Conservation (phyloP, 371 early-diverging fungal species). For the Apophysomyces variabilis region DNA sequence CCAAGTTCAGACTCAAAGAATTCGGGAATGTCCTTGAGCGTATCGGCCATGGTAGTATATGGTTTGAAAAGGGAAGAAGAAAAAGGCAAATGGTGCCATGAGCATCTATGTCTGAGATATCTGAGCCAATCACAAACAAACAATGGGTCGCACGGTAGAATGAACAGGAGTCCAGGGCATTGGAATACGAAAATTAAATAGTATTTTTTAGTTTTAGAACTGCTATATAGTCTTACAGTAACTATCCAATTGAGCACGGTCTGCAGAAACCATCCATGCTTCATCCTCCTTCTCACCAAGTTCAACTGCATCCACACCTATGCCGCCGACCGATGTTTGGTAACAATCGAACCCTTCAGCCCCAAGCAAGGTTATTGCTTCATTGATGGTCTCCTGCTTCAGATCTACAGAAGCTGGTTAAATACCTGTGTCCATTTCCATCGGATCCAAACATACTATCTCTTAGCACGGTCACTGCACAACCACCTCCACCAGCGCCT, state of each 20-base stretch:
- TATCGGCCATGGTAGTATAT: conserved; percentile 49
- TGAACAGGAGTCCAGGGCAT: too few relatives aligned
- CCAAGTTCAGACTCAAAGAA: conserved; percentile 91
- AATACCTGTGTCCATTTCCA: neutral
- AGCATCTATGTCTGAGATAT: neutral
- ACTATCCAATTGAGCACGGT: conserved; percentile 29
- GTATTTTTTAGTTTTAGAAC: neutral
- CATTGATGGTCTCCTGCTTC: conserved; percentile 42
- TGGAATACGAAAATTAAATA: too few relatives aligned
- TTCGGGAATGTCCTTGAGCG: conserved; percentile 85
- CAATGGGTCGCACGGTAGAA: neutral
- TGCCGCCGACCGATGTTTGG: conserved; percentile 77
- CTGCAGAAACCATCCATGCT: conserved; percentile 35
- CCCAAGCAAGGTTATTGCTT: conserved; percentile 48
- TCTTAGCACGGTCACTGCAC: conserved; percentile 83
- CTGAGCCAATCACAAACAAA: neutral
- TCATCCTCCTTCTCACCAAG: conserved; percentile 27
- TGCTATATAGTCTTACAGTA: neutral
- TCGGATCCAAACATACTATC: conserved; percentile 50
- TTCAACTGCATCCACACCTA: conserved; percentile 59
- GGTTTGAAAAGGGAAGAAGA: conserved; percentile 10
- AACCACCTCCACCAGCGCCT: conserved; percentile 98
- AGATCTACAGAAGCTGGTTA: conserved; percentile 20
- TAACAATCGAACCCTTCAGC: conserved; percentile 72
- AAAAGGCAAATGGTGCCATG: conserved; percentile 12